Percentiles rank a stretch among this genome's conserved stretches.
Conservation (phyloP, 768 basidiomycete genomes). For the Tylopilus rubrobrunneus region DNA sequence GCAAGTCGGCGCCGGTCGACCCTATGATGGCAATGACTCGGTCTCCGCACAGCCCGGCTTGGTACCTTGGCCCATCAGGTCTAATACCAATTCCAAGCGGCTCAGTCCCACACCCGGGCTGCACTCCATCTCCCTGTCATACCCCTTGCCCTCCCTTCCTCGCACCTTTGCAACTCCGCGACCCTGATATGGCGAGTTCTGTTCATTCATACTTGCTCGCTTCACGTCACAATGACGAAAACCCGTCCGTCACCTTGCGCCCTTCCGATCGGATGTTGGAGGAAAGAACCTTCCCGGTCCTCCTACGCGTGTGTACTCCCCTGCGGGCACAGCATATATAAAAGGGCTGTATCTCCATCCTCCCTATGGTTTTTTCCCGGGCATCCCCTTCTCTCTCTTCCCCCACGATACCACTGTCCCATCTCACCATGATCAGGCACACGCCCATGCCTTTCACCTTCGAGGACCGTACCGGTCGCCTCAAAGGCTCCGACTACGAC, state of each 20-base stretch:
- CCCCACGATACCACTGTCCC: conserved; percentile 11
- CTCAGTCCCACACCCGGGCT: not conserved
- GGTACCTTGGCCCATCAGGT: conserved; percentile 8
- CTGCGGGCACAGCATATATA: conserved; percentile 27
- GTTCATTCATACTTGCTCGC: conserved; percentile 22
- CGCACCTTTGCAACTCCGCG: conserved; percentile 28
- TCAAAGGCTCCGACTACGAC: conserved; percentile 61
- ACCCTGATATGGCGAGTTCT: conserved; percentile 24
- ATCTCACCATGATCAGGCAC: conserved; percentile 18
- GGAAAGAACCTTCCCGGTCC: conserved; percentile 15
- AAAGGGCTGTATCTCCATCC: conserved; percentile 1
- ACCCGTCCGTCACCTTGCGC: conserved; percentile 21
- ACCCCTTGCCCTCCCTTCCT: not conserved
- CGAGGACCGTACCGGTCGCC: conserved; percentile 63
- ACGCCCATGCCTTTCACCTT: conserved; percentile 50
- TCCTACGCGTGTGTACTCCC: conserved; percentile 5
- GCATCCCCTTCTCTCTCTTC: not conserved
- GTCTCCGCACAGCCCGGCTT: conserved; percentile 7
- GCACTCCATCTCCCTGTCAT: not conserved
- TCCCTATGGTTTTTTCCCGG: not conserved
- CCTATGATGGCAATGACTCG: conserved; percentile 10
- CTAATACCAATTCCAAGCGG: not conserved
- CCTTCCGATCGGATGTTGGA: conserved; percentile 18
- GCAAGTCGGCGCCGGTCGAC: not conserved
- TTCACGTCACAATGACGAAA: conserved; percentile 25